These are phyloP conservation scores for Clathrospora elynae DNA, from an alignment of 2,329 filamentous ascomycete species.

Conservation along the genomic window DNA sequence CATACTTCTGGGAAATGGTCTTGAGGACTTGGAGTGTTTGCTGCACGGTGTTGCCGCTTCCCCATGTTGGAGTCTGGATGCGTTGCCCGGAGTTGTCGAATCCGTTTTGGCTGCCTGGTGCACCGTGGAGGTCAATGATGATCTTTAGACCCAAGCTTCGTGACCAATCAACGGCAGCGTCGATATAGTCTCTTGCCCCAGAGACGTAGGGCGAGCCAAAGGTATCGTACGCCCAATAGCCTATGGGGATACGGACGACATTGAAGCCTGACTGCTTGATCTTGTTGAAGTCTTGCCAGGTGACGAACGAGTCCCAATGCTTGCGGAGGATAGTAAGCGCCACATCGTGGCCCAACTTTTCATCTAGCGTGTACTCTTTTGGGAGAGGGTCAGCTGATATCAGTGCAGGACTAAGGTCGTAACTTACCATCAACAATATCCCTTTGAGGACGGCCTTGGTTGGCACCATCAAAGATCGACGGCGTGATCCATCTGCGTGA, in stretches of 20 bases:
- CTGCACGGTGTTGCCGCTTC: conserved; percentile 54
- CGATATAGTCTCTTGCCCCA: conserved; percentile 60
- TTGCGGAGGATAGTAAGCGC: conserved; percentile 53
- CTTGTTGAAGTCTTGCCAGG: conserved; percentile 60
- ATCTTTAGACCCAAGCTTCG: conserved; percentile 59
- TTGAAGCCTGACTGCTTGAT: conserved; percentile 64
- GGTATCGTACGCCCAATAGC: conserved; percentile 64
- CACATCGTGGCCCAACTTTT: conserved; percentile 55
- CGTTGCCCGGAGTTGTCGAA: conserved; percentile 66
- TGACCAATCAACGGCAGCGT: conserved; percentile 63
- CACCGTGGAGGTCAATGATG: conserved; percentile 65
- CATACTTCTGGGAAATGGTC: conserved; percentile 63
- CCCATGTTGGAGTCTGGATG: conserved; percentile 52
- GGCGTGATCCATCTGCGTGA: conserved; percentile 60
- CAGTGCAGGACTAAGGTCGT: not conserved
- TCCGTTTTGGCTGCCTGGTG: conserved; percentile 63
- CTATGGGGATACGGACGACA: conserved; percentile 63
- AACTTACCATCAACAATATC: conserved; percentile 50
- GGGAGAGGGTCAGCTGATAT: not conserved
- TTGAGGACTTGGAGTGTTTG: conserved; percentile 63
- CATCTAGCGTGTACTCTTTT: conserved; percentile 57
- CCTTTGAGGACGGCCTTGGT: conserved; percentile 28
- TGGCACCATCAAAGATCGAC: conserved; percentile 56
- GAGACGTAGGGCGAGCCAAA: conserved; percentile 56
- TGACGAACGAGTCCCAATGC: conserved; percentile 60